Percentiles rank a stretch among this genome's conserved stretches.
Conservation (phyloP, 2,329 filamentous ascomycete species). For the Trichoderma gracile region DNA sequence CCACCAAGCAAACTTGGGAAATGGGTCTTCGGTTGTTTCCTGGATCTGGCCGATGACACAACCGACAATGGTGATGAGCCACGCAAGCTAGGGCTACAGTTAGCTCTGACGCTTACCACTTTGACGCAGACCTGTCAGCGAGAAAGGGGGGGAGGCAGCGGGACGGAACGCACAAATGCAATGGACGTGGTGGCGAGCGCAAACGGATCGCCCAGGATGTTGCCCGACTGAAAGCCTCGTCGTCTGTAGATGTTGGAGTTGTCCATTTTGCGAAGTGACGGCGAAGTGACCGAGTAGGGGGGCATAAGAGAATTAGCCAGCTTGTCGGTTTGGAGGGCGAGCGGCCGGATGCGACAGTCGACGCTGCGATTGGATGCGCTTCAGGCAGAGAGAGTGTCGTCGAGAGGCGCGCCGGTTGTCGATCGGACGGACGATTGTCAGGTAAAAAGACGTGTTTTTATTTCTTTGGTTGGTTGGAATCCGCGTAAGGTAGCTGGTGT, state of each 20-base stretch:
- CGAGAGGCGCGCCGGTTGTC: conserved; percentile 10
- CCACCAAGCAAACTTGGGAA: conserved; percentile 94
- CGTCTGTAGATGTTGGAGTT: conserved; percentile 61
- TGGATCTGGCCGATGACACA: conserved; percentile 71
- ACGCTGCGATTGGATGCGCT: conserved; percentile 6
- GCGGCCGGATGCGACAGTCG: conserved; percentile 18
- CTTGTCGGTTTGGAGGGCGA: conserved; percentile 18
- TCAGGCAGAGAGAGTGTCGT: conserved; percentile 21
- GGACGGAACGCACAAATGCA: conserved; percentile 65
- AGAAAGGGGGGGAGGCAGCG: neutral
- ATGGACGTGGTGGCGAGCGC: conserved; percentile 93
- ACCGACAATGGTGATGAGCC: conserved; percentile 88
- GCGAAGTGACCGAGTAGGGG: conserved; percentile 69
- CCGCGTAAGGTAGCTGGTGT: conserved; percentile 19
- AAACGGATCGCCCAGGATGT: conserved; percentile 95
- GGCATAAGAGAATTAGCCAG: conserved; percentile 59
- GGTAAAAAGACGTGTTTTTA: conserved; percentile 2
- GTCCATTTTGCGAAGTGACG: conserved; percentile 81
- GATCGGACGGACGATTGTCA: neutral
- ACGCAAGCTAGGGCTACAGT: conserved; percentile 68
- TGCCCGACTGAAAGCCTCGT: conserved; percentile 72
- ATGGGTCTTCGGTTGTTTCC: conserved; percentile 48
- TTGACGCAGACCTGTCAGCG: neutral
- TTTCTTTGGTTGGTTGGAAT: neutral
- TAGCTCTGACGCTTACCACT: conserved; percentile 28